These are phyloP conservation scores for Aspergillus funiculosus DNA, from an alignment of 495 filamentous ascomycete species.

Conservation along the genomic window DNA sequence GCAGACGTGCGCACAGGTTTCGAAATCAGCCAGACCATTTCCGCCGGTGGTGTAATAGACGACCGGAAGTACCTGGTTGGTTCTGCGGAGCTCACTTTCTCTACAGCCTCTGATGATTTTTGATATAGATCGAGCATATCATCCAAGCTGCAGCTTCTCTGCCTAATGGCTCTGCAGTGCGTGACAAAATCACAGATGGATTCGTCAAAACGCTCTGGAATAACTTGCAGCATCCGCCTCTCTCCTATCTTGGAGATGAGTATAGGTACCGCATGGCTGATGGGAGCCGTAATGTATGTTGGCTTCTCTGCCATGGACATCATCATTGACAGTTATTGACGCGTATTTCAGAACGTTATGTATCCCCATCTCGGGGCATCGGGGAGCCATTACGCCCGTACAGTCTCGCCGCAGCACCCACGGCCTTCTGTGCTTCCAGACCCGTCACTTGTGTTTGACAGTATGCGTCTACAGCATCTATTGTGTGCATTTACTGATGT, in stretches of 20 bases:
- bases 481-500: not conserved
- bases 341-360: conserved; percentile 41
- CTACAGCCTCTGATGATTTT: not conserved
- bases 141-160: conserved; percentile 20
- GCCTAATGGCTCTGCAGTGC: conserved; percentile 36
- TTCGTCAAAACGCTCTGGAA: conserved; percentile 55
- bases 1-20: no score
- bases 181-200: conserved; percentile 42
- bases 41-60: conserved; percentile 11
- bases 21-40: not conserved
- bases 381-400: conserved; percentile 55
- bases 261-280: conserved; percentile 53
- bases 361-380: conserved; percentile 50
- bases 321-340: not conserved
- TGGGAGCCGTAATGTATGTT: conserved; percentile 45
- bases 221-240: conserved; percentile 56
- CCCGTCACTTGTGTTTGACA: conserved; percentile 61
- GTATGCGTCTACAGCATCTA: conserved; percentile 2
- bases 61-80: conserved; percentile 13
- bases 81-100: no score
- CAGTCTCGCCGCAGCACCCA: conserved; percentile 47
- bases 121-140: conserved; percentile 14
- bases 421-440: conserved; percentile 58
- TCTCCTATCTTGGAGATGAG: conserved; percentile 52
- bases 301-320: not conserved